Evolutionary conservation across 768 basidiomycete genomes (phyloP).

Genomic region (Phylloporus sp.): DNA sequence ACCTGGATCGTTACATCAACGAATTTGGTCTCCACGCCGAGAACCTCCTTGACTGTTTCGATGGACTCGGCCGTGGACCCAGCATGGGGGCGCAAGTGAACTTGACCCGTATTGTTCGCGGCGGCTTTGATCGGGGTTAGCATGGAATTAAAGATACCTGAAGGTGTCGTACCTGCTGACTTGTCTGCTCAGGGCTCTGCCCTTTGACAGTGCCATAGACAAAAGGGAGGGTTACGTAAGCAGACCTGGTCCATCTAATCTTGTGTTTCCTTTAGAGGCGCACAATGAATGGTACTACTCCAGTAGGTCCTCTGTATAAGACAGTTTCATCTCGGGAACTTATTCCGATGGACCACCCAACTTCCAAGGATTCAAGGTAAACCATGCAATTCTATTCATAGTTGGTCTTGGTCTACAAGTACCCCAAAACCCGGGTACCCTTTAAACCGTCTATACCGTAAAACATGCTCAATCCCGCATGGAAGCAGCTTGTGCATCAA

Average conservation of each 20-base stretch:
- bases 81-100: constrained; percentile 3
- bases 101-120: constrained; percentile 10
- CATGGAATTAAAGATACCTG: constrained; percentile 6
- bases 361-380: no score
- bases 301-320: no score
- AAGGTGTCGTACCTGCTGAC: neutral
- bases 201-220: neutral
- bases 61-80: constrained; percentile 12
- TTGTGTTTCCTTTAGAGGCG: no score
- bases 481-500: neutral
- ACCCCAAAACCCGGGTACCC: neutral
- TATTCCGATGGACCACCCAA: no score
- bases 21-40: constrained; percentile 39
- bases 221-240: neutral
- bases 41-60: constrained; percentile 31
- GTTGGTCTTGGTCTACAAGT: no score
- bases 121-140: constrained; percentile 10
- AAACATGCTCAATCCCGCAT: neutral
- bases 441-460: neutral
- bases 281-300: no score
- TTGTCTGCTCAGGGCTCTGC: neutral
- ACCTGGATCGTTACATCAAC: constrained; percentile 60
- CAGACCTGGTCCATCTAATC: no score
- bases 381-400: no score
- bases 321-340: neutral